These are phyloP conservation scores for Arxiozyma heterogenica DNA, from an alignment of 1,139 yeast species.

Conservation along the genomic window DNA sequence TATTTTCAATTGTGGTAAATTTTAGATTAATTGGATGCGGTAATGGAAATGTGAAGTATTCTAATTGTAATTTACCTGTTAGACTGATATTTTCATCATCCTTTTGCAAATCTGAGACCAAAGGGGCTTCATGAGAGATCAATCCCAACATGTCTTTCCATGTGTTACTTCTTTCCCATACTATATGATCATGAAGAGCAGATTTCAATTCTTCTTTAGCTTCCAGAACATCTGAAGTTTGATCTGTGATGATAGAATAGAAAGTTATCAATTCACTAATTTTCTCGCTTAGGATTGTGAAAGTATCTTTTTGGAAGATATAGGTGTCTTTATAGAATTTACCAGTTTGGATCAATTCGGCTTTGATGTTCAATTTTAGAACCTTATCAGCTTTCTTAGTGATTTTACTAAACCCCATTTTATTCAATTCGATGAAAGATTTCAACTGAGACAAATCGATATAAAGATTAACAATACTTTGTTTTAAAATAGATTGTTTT, in stretches of 20 bases:
- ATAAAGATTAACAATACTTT: constrained; percentile 46
- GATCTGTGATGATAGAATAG: constrained; percentile 36
- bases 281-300: constrained; percentile 38
- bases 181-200: constrained; percentile 60
- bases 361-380: constrained; percentile 41
- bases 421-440: constrained; percentile 56
- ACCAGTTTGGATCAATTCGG: constrained; percentile 37
- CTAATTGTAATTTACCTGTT: constrained; percentile 23
- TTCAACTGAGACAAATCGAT: constrained; percentile 55
- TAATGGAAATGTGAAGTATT: constrained; percentile 27
- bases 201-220: constrained; percentile 42
- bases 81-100: constrained; percentile 11
- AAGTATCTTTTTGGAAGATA: constrained; percentile 39
- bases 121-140: constrained; percentile 38
- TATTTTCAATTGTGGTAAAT: constrained; percentile 24
- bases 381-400: constrained; percentile 64
- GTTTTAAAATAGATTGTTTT: constrained; percentile 45
- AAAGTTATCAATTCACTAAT: constrained; percentile 42
- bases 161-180: constrained; percentile 65
- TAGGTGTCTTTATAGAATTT: constrained; percentile 39
- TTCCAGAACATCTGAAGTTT: constrained; percentile 21
- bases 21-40: constrained; percentile 35
- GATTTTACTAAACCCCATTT: constrained; percentile 60
- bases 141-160: constrained; percentile 67
- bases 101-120: constrained; percentile 22